Evolutionary conservation across 2,329 filamentous ascomycete genomes (phyloP), one percentile per base, ranked within the genome.

Genomic region (Davidsoniella virescens): DNA sequence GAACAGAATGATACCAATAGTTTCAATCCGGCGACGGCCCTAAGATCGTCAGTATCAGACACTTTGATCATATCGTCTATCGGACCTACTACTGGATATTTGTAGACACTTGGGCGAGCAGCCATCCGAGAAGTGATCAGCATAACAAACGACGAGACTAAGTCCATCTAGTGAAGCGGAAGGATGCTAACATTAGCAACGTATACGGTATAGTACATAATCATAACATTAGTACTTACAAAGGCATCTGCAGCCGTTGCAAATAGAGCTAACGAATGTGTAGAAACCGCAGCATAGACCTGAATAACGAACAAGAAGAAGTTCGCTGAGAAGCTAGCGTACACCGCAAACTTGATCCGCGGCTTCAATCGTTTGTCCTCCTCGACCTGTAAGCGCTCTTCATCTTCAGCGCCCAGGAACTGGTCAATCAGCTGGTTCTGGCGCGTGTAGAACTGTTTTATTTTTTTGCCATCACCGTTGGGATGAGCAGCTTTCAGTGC

Each of bases 201-300:
- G 20, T 7, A 20, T 17, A 49, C 12, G 14, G 37, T 16, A 16
- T 14, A 10, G 16, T 9, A 20, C 20, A 36, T 2, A 17, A 5
- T n/a, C 25, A n/a, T 23, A 16, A 44, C 2, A 14, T 54, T 52
- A 53, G 26, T 12, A 67, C 67, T 59, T 56, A 71, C 68, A 60
- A 78, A 78, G 4, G 76, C 76, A 63, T 81, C 77, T 42, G 78
- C 76, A 23, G 78, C 72, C n/a, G 76, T 80, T 14, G 76, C 76
- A 54, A 81, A 78, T 17, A 81, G 67, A 33, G 76, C 75, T 53
- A 81, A 65, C 14, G 76, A 80, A 9, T 72, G 72, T 1, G 73
- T 77, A 33, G 71, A 71, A 49, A 76, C 63, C 47, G 73, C 73
- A 40, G 73, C 74, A 58, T 77, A 77, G 49, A 76, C 60, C 63